Evolutionary conservation across 2,329 filamentous ascomycete species (phyloP).

Genomic region (Huntiella abstrusa): DNA sequence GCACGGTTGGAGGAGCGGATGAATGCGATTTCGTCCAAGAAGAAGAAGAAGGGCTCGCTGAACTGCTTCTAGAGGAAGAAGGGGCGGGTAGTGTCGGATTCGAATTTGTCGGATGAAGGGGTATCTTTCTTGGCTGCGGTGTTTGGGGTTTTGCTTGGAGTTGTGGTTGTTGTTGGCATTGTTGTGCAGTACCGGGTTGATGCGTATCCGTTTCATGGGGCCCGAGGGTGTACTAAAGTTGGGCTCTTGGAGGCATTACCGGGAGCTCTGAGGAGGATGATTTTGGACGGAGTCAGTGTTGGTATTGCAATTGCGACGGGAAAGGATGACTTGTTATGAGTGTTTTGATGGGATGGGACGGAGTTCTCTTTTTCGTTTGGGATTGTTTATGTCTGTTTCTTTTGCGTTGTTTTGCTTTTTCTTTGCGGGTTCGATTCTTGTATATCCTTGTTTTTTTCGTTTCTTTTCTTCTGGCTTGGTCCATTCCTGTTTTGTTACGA

Average conservation of each 20-base stretch:
- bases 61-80: conserved; percentile 69
- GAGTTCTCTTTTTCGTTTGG: conserved; percentile 9
- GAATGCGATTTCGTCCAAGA: conserved; percentile 76
- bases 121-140: neutral
- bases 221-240: conserved; percentile 5
- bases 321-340: conserved; percentile 8
- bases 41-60: conserved; percentile 86
- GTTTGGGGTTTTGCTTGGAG: neutral
- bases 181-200: conserved; percentile 4
- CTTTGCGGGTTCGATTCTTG: conserved; percentile 1
- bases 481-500: neutral
- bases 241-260: conserved; percentile 3
- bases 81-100: conserved; percentile 9
- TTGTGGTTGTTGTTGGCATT: neutral
- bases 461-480: neutral
- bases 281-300: conserved; percentile 12
- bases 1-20: conserved; percentile 88
- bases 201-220: conserved; percentile 7
- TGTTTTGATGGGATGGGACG: neutral
- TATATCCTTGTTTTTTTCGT: conserved; percentile 1
- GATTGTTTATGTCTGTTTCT: conserved; percentile 3
- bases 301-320: conserved; percentile 12
- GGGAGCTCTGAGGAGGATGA: conserved; percentile 5
- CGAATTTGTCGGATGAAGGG: neutral
- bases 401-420: conserved; percentile 1